phyloP scores from a whole-genome alignment of 2,329 filamentous ascomycete species.

The Penicillium oxalicum region DNA sequence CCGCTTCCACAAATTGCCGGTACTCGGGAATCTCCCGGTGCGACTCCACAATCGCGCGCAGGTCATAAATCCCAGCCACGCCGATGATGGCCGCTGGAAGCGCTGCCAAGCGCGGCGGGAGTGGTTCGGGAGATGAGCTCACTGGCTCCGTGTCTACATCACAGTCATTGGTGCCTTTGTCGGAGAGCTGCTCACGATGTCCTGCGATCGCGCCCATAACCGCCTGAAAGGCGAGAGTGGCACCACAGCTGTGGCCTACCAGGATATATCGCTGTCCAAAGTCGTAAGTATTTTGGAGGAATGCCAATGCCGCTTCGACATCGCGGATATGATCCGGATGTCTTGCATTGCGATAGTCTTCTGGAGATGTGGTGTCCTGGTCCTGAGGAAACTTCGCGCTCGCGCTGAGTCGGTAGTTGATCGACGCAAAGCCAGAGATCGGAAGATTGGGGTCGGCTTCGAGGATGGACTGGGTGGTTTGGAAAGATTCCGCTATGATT shows the following conservation, averaged over 20 bases:
- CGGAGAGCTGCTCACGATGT: slow-evolving; percentile 9
- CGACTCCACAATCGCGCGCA: slow-evolving; percentile 32
- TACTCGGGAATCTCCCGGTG: slow-evolving; percentile 31
- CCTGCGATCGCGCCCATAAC: slow-evolving; percentile 31
- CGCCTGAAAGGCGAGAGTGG: slow-evolving; percentile 42
- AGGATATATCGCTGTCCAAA: slow-evolving; percentile 40
- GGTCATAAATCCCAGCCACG: slow-evolving; percentile 43
- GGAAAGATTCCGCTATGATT: slow-evolving; percentile 33
- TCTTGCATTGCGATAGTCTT: slow-evolving; percentile 31
- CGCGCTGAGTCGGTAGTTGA: slow-evolving; percentile 43
- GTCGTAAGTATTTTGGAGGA: slow-evolving; percentile 37
- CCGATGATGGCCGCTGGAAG: slow-evolving; percentile 38
- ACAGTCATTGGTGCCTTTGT: slow-evolving; percentile 2
- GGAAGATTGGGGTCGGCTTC: slow-evolving; percentile 19
- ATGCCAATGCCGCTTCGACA: slow-evolving; percentile 34
- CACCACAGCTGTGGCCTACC: slow-evolving; percentile 44
- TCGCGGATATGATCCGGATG: slow-evolving; percentile 45
- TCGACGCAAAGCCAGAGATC: slow-evolving; percentile 41
- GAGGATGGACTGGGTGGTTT: slow-evolving; percentile 30
- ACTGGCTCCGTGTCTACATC: slow-evolving; percentile 4
- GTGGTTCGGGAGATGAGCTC: slow-evolving; percentile 11
- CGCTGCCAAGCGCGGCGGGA: slow-evolving; percentile 9
- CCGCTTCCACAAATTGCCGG: slow-evolving; percentile 37
- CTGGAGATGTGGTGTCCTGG: slow-evolving; percentile 18
- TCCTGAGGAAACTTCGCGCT: slow-evolving; percentile 39